Conservation (phyloP, 2,329 filamentous ascomycete genomes). For the Diaporthe ilicicola region DNA sequence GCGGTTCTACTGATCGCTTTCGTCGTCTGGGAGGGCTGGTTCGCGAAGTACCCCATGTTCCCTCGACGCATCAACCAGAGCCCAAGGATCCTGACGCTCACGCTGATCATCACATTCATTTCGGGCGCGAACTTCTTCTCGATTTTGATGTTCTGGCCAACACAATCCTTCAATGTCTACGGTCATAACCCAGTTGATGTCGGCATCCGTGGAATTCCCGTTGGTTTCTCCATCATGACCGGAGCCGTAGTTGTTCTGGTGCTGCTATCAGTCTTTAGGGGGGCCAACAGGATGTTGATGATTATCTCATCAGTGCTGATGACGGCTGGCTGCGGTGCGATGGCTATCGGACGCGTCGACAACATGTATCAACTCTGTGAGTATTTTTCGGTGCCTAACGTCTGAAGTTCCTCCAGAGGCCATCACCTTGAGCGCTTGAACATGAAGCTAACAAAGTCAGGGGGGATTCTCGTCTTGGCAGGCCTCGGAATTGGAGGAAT, state of each 20-base stretch:
- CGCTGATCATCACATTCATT: conserved; percentile 65
- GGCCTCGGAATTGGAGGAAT: conserved; percentile 73
- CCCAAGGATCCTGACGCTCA: conserved; percentile 59
- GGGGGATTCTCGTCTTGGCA: conserved; percentile 66
- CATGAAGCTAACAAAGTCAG: conserved; percentile 38
- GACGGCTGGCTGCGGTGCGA: conserved; percentile 69
- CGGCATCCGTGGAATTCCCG: conserved; percentile 71
- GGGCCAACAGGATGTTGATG: conserved; percentile 67
- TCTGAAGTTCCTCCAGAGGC: too few species aligned
- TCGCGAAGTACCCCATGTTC: conserved; percentile 53
- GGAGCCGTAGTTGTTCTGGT: conserved; percentile 68
- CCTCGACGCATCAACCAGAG: conserved; percentile 50
- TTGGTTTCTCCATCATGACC: conserved; percentile 69
- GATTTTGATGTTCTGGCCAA: conserved; percentile 68
- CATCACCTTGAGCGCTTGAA: too few species aligned
- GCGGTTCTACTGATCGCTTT: conserved; percentile 47
- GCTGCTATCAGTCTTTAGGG: conserved; percentile 63
- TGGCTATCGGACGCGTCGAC: conserved; percentile 58
- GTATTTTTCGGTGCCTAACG: too few species aligned
- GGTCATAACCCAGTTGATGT: conserved; percentile 70
- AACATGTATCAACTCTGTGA: conserved; percentile 57
- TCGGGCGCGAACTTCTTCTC: conserved; percentile 68
- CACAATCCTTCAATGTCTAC: conserved; percentile 71
- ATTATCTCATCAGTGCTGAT: conserved; percentile 68
- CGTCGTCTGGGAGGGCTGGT: conserved; percentile 46